Percentiles rank a stretch among this genome's conserved stretches.
These are phyloP conservation scores for Curvularia hawaiiensis DNA, from an alignment of 2,329 filamentous ascomycete species.

Conservation along the genomic window DNA sequence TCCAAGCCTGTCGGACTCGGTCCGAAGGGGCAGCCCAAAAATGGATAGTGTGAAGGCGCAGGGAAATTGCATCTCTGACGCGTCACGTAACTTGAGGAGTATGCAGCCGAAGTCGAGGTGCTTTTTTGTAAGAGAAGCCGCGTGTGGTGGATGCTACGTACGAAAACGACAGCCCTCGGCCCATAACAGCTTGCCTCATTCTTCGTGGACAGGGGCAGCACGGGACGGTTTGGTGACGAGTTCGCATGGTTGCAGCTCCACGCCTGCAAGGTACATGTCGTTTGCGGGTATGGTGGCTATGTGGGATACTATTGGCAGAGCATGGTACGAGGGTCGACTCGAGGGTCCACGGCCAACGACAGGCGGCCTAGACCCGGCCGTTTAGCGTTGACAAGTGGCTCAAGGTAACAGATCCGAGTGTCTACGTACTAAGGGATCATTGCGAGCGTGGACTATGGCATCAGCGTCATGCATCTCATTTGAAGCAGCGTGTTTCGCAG, in stretches of 20 bases:
- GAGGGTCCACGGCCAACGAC: constrained; percentile 14
- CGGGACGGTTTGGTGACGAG: constrained; percentile 11
- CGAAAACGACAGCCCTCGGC: neutral
- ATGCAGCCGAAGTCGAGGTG: constrained; percentile 4
- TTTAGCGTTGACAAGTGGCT: constrained; percentile 2
- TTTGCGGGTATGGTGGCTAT: constrained; percentile 17
- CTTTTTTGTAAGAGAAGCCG: constrained; percentile 21
- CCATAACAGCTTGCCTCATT: constrained; percentile 8
- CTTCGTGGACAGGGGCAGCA: constrained; percentile 13
- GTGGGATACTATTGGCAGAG: constrained; percentile 18
- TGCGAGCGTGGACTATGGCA: neutral
- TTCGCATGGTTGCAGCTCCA: constrained; percentile 17
- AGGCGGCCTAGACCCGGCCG: constrained; percentile 4
- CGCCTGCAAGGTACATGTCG: constrained; percentile 22
- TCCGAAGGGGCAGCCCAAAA: constrained; percentile 7
- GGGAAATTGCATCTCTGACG: neutral
- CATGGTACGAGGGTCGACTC: constrained; percentile 15
- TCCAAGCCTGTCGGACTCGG: constrained; percentile 9
- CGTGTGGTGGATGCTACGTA: constrained; percentile 5
- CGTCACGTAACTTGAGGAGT: constrained; percentile 3
- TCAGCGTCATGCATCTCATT: neutral
- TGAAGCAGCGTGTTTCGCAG: neutral
- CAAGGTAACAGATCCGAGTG: neutral
- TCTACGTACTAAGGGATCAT: neutral
- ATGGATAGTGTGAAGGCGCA: neutral